Evolutionary conservation across 1,284 basidiomycete species (phyloP).

Genomic region (Kwoniella shivajii): DNA sequence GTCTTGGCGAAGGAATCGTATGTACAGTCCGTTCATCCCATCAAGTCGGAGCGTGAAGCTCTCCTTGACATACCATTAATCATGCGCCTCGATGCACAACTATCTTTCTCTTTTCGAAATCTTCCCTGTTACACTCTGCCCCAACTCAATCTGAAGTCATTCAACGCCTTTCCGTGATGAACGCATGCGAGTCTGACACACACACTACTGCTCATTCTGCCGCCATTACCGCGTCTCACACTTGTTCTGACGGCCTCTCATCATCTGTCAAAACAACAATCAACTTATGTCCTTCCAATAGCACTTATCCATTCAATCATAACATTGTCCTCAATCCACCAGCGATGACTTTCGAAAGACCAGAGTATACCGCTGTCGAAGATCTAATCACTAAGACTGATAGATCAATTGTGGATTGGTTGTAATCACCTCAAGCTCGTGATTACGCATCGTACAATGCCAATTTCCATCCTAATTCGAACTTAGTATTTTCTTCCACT

Average conservation of each 20-base stretch:
- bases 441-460: background rate
- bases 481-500: background rate
- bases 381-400: background rate
- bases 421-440: background rate
- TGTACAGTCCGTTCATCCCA: too few relatives aligned
- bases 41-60: too few relatives aligned
- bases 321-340: background rate
- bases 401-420: background rate
- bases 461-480: background rate
- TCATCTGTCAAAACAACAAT: background rate
- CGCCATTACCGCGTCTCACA: too few relatives aligned
- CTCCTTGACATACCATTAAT: too few relatives aligned
- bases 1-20: too few relatives aligned
- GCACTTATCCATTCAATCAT: background rate
- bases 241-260: background rate
- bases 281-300: background rate
- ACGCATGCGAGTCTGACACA: too few relatives aligned
- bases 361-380: background rate
- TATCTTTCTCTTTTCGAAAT: too few relatives aligned
- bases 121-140: too few relatives aligned
- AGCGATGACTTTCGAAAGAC: background rate
- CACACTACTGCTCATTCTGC: too few relatives aligned
- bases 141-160: too few relatives aligned
- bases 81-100: too few relatives aligned
- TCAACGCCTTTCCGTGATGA: too few relatives aligned